phyloP scores from a whole-genome alignment of 1,139 yeast genomes.

The Suhomyces coccinellae region DNA sequence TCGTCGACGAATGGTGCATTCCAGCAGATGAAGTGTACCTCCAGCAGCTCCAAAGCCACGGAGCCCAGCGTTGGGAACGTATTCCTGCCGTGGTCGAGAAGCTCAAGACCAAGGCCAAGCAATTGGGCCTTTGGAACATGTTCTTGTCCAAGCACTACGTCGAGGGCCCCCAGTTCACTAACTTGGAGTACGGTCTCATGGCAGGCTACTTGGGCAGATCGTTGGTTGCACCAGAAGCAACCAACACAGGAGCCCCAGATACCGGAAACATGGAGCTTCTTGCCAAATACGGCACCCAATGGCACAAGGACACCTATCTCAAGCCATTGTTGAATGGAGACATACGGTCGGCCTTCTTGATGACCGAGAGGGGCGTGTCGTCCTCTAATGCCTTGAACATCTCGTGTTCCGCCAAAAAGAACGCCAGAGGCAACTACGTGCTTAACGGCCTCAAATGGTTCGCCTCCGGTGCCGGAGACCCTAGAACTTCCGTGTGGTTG shows the following conservation, averaged over 20 bases:
- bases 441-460: constrained; percentile 73
- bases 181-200: constrained; percentile 70
- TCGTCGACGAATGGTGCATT: constrained; percentile 59
- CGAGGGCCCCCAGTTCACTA: constrained; percentile 66
- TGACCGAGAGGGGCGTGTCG: constrained; percentile 69
- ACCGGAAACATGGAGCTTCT: constrained; percentile 77
- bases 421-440: constrained; percentile 51
- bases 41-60: constrained; percentile 41
- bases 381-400: constrained; percentile 71
- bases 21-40: constrained; percentile 56
- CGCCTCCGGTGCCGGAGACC: constrained; percentile 77
- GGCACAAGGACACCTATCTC: constrained; percentile 56
- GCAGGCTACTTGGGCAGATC: constrained; percentile 66
- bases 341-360: constrained; percentile 65
- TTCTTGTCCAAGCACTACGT: constrained; percentile 57
- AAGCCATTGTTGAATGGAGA: constrained; percentile 58
- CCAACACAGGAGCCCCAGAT: constrained; percentile 68
- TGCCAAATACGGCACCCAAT: constrained; percentile 56
- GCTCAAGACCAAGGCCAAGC: constrained; percentile 55
- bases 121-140: constrained; percentile 65
- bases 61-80: constrained; percentile 47
- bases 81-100: constrained; percentile 54
- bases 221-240: constrained; percentile 59
- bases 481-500: constrained; percentile 60
- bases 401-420: constrained; percentile 47